Conservation (phyloP, 2,329 filamentous ascomycete species). For the Cladobotryum protrusum region DNA sequence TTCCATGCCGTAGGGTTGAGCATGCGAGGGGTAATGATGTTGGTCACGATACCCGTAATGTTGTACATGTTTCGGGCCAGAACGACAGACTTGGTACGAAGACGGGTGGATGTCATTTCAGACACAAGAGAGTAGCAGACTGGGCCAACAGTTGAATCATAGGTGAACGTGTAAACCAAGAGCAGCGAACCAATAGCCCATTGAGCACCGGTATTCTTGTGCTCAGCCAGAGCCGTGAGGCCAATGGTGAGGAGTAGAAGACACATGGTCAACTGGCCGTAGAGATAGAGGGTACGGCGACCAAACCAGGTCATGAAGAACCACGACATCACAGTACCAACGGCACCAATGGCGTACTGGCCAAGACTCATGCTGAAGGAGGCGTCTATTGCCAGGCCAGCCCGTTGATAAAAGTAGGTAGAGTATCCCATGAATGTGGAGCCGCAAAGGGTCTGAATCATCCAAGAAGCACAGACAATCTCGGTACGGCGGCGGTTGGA, state of each 20-base stretch:
- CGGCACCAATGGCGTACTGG: slow-evolving; percentile 36
- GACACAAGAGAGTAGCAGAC: slow-evolving; percentile 82
- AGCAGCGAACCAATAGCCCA: slow-evolving; percentile 43
- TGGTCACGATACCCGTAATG: slow-evolving; percentile 40
- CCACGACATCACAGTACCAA: slow-evolving; percentile 43
- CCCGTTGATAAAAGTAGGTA: slow-evolving; percentile 44
- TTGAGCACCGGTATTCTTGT: slow-evolving; percentile 39
- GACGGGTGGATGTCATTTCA: slow-evolving; percentile 39
- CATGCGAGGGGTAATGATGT: slow-evolving; percentile 41
- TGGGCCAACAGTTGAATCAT: slow-evolving; percentile 32
- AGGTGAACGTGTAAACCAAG: slow-evolving; percentile 38
- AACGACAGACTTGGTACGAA: slow-evolving; percentile 41
- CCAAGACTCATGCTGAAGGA: slow-evolving; percentile 37
- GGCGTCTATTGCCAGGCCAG: slow-evolving; percentile 32
- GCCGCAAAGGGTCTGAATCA: slow-evolving; percentile 36
- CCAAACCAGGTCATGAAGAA: slow-evolving; percentile 37
- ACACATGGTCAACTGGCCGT: slow-evolving; percentile 44
- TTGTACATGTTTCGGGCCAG: slow-evolving; percentile 44
- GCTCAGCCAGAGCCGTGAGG: slow-evolving; percentile 48
- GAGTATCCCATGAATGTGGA: slow-evolving; percentile 50
- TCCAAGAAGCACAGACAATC: slow-evolving; percentile 39
- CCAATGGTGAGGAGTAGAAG: slow-evolving; percentile 37
- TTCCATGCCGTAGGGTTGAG: slow-evolving; percentile 41
- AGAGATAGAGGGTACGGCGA: slow-evolving; percentile 39
- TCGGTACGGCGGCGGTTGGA: slow-evolving; percentile 40